phyloP scores from a whole-genome alignment of 805 yeast genomes.

The Yarrowia deformans region DNA sequence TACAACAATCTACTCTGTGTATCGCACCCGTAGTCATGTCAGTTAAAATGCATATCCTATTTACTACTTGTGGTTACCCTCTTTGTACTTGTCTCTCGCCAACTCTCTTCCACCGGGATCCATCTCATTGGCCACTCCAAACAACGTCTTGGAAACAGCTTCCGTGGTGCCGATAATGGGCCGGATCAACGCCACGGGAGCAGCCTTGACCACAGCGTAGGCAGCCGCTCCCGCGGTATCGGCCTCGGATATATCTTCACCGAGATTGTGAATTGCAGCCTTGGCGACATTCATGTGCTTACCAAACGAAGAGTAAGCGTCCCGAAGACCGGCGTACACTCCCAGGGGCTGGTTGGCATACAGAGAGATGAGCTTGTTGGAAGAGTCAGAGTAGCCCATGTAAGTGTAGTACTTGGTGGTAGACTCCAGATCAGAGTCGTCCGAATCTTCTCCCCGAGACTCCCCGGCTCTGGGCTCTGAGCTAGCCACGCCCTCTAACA shows the following conservation, averaged over 20 bases:
- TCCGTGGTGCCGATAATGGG: constrained; percentile 94
- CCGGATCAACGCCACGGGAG: constrained; percentile 80
- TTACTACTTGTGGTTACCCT: neutral
- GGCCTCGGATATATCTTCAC: constrained; percentile 68
- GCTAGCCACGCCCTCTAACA: constrained; percentile 81
- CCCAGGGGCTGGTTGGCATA: constrained; percentile 85
- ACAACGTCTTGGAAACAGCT: constrained; percentile 78
- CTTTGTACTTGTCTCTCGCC: constrained; percentile 57
- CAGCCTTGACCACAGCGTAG: constrained; percentile 69
- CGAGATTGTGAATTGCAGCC: constrained; percentile 65
- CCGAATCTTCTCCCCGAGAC: constrained; percentile 46
- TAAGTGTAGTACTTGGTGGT: constrained; percentile 42
- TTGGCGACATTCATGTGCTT: constrained; percentile 70
- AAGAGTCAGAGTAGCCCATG: constrained; percentile 41
- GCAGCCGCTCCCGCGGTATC: constrained; percentile 62
- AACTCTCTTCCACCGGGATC: constrained; percentile 68
- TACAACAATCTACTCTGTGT: too few relatives aligned
- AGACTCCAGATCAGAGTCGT: constrained; percentile 1
- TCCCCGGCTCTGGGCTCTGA: constrained; percentile 71
- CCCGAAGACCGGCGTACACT: constrained; percentile 71
- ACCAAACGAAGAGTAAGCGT: constrained; percentile 78
- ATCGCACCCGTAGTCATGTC: too few relatives aligned
- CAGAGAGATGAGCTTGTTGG: constrained; percentile 40
- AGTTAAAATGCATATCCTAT: neutral
- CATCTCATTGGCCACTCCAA: constrained; percentile 83